Conservation (phyloP, 441 rosid species). For the Jatropha multifida region DNA sequence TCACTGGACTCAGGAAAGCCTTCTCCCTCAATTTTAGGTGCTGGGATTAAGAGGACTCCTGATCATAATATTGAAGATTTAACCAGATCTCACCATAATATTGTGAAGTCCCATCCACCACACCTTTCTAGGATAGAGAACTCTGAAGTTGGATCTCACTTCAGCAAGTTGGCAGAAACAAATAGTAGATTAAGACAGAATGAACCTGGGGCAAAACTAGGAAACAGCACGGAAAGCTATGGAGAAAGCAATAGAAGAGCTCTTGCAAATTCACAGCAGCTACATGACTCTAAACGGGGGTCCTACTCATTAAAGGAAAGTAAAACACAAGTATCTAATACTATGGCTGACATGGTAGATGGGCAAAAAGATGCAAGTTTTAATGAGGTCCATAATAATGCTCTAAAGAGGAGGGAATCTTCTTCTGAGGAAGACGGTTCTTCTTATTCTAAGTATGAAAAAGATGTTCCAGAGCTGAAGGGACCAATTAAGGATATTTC, state of each 20-base stretch:
- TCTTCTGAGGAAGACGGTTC: slow-evolving; percentile 62
- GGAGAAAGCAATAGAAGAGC: slow-evolving; percentile 73
- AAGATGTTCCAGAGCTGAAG: slow-evolving; percentile 74
- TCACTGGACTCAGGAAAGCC: slow-evolving; percentile 49
- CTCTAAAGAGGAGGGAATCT: slow-evolving; percentile 49
- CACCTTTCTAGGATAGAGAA: slow-evolving; percentile 41
- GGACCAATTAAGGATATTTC: slow-evolving; percentile 72
- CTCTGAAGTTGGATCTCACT: slow-evolving; percentile 48
- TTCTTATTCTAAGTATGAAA: slow-evolving; percentile 75
- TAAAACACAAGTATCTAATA: slow-evolving; percentile 42
- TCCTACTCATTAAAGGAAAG: slow-evolving; percentile 50
- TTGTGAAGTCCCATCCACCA: slow-evolving; percentile 51
- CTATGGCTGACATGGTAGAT: slow-evolving; percentile 36
- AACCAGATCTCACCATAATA: slow-evolving; percentile 42
- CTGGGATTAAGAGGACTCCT: slow-evolving; percentile 48
- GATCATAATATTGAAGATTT: slow-evolving; percentile 52
- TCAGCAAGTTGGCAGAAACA: slow-evolving; percentile 43
- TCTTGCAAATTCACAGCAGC: slow-evolving; percentile 33
- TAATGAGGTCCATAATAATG: slow-evolving; percentile 43
- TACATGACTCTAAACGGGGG: slow-evolving; percentile 57
- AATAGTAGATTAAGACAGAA: slow-evolving; percentile 51
- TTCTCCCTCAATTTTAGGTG: slow-evolving; percentile 43
- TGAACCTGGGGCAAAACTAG: slow-evolving; percentile 45
- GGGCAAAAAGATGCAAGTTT: slow-evolving; percentile 46
- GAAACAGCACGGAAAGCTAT: slow-evolving; percentile 56